phyloP scores from a whole-genome alignment of 139 green algal genomes.

The Picochlorum sp. region DNA sequence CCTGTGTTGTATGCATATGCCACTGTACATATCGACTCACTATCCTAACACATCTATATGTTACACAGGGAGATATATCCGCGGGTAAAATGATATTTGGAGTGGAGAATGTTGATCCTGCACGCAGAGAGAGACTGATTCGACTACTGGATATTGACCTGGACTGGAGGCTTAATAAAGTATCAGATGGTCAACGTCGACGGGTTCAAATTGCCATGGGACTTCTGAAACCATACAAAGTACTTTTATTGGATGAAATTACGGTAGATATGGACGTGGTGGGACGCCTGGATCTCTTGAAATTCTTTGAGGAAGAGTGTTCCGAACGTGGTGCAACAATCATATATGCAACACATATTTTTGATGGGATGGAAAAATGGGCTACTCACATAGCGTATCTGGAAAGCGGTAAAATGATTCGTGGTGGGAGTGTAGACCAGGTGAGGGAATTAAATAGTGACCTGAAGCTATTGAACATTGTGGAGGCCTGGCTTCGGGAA shows the following conservation, averaged over 20 bases:
- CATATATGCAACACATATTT: slow-evolving; percentile 97
- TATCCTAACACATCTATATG: slow-evolving; percentile 20
- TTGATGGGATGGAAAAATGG: slow-evolving; percentile 89
- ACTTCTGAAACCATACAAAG: slow-evolving; percentile 87
- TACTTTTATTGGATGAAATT: slow-evolving; percentile 96
- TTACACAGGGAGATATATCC: slow-evolving; percentile 61
- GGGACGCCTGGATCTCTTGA: slow-evolving; percentile 82
- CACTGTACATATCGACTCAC: slow-evolving; percentile 22
- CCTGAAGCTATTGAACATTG: slow-evolving; percentile 62
- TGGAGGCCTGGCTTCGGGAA: slow-evolving; percentile 73
- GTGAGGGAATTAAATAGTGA: slow-evolving; percentile 30
- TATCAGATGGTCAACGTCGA: slow-evolving; percentile 91
- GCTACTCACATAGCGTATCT: slow-evolving; percentile 78
- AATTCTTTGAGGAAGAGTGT: slow-evolving; percentile 81
- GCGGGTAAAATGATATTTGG: slow-evolving; percentile 76
- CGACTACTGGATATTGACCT: slow-evolving; percentile 91
- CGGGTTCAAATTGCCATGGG: slow-evolving; percentile 95
- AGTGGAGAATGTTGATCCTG: slow-evolving; percentile 69
- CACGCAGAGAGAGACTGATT: slow-evolving; percentile 61
- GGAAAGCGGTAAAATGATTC: slow-evolving; percentile 55
- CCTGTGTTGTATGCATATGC: slow-evolving; percentile 17
- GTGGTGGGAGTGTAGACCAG: slow-evolving; percentile 22
- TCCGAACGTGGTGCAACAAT: slow-evolving; percentile 69
- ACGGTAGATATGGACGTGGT: slow-evolving; percentile 98
- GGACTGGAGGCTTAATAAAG: slow-evolving; percentile 84